These are phyloP conservation scores for Pyrus hybrid DNA, from an alignment of 331 rosid species.

Conservation along the genomic window DNA sequence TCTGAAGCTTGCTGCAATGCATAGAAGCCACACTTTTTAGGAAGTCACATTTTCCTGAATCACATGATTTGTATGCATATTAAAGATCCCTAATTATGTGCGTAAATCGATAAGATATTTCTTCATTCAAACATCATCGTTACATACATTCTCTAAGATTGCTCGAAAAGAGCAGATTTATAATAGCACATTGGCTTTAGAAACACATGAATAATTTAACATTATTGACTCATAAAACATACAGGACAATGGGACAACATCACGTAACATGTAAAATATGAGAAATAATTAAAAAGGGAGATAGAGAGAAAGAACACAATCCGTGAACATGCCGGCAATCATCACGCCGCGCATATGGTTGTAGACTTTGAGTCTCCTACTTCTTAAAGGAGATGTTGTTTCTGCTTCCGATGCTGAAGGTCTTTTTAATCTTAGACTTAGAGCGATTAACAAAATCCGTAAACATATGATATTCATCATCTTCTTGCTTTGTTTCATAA, in stretches of 20 bases:
- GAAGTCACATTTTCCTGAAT: neutral
- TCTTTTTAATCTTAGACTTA: conserved; percentile 12
- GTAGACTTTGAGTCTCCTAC: neutral
- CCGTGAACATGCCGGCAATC: neutral
- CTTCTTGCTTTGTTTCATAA: conserved; percentile 1
- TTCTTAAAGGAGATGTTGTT: conserved; percentile 14
- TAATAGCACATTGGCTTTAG: neutral
- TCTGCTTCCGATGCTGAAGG: conserved; percentile 16
- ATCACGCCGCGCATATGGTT: neutral
- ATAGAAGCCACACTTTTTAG: neutral
- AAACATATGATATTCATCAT: conserved; percentile 3
- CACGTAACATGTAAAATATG: neutral
- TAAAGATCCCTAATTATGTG: neutral
- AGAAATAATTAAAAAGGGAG: neutral
- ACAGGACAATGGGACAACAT: neutral
- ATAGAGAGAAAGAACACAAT: neutral
- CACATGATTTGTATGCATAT: neutral
- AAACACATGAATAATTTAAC: neutral
- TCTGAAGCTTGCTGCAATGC: too few species aligned
- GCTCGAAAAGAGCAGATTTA: neutral
- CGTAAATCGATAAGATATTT: neutral
- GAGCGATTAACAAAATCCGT: conserved; percentile 12
- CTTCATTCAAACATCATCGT: neutral
- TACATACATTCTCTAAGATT: neutral
- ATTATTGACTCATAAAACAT: neutral